Evolutionary conservation across 108 stramenopile genomes (phyloP).

Genomic region (Nitzschia palea): DNA sequence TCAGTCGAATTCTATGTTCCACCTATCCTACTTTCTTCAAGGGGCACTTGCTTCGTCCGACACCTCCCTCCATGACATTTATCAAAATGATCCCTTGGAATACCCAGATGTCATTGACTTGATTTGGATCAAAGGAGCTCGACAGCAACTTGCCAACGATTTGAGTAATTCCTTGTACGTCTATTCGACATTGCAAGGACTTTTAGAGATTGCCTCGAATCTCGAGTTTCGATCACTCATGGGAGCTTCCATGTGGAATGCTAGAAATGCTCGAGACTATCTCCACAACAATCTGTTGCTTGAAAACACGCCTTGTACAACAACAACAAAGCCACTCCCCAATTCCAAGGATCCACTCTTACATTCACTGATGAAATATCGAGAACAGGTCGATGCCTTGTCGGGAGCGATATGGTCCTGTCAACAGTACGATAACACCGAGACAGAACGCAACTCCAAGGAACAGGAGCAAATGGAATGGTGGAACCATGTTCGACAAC

Average conservation of each 20-base stretch:
- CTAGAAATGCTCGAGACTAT: slow-evolving; percentile 20
- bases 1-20: slow-evolving; percentile 9
- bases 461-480: not conserved
- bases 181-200: not conserved
- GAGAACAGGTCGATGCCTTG: slow-evolving; percentile 31
- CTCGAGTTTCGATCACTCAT: not conserved
- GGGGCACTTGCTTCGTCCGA: not conserved
- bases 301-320: not conserved
- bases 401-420: slow-evolving; percentile 35
- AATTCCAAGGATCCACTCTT: slow-evolving; percentile 12
- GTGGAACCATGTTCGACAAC: slow-evolving; percentile 15
- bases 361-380: slow-evolving; percentile 17
- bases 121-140: slow-evolving; percentile 26
- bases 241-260: slow-evolving; percentile 17
- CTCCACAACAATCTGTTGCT: slow-evolving; percentile 12
- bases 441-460: not conserved
- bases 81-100: not conserved
- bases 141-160: slow-evolving; percentile 18
- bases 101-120: slow-evolving; percentile 28
- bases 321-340: not conserved
- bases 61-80: not conserved
- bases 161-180: slow-evolving; percentile 3
- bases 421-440: slow-evolving; percentile 12
- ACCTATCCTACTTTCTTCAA: not conserved
- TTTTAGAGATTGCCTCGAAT: not conserved